Conservation (phyloP, 805 yeast genomes). For the Pichia phayaonensis region DNA sequence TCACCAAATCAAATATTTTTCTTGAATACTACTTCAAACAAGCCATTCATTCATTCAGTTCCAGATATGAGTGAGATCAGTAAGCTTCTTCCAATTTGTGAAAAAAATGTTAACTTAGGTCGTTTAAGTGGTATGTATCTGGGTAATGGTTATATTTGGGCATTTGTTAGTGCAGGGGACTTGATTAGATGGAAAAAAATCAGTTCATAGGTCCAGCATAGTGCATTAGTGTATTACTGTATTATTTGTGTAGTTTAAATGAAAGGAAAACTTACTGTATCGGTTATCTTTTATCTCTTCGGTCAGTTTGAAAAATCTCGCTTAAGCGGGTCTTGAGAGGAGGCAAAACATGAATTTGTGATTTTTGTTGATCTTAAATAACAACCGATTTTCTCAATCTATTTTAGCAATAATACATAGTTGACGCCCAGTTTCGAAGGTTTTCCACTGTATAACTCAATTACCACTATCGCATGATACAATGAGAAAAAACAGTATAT, state of each 20-base stretch:
- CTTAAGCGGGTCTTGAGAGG: neutral
- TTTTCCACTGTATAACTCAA: neutral
- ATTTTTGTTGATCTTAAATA: neutral
- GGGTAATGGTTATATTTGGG: conserved; percentile 30
- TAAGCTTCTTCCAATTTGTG: conserved; percentile 28
- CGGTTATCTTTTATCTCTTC: neutral
- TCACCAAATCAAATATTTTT: neutral
- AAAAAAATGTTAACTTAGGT: conserved; percentile 27
- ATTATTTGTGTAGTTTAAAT: neutral
- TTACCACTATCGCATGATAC: neutral
- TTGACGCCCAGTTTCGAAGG: too few relatives aligned
- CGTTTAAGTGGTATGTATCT: conserved; percentile 27
- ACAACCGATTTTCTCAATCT: neutral
- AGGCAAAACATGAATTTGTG: neutral
- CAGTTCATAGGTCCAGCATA: neutral
- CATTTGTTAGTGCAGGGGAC: conserved; percentile 31
- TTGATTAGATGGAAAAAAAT: conserved; percentile 30
- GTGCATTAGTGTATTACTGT: neutral
- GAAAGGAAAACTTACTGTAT: neutral
- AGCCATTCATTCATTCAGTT: conserved; percentile 20
- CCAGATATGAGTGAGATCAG: conserved; percentile 23
- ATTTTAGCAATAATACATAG: neutral
- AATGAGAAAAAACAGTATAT: conserved; percentile 1
- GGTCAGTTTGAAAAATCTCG: neutral
- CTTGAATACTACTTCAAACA: neutral